phyloP scores from a whole-genome alignment of 2,329 filamentous ascomycete species.

The Ambrosiella cleistominuta region DNA sequence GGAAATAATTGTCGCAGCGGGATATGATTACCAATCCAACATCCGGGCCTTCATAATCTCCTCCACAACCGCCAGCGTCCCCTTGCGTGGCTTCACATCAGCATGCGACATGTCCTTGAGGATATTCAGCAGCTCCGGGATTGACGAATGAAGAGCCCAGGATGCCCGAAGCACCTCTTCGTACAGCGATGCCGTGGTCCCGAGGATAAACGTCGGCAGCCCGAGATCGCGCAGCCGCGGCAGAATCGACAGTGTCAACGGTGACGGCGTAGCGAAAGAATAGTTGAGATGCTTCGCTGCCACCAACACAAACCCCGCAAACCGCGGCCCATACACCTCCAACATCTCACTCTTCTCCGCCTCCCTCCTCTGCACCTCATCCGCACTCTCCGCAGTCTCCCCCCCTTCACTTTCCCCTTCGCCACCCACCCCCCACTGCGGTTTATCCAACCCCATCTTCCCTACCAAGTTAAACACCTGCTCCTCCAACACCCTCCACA shows the following conservation, averaged over 20 bases:
- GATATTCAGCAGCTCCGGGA: slow-evolving; percentile 33
- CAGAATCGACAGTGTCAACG: slow-evolving; percentile 41
- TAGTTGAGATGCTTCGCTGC: slow-evolving; percentile 39
- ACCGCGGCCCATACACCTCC: slow-evolving; percentile 43
- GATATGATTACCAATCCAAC: too few relatives aligned
- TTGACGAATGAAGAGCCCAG: slow-evolving; percentile 44
- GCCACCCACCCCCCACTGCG: neutral
- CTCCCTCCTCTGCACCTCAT: too few relatives aligned
- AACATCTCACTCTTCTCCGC: too few relatives aligned
- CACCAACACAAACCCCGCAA: slow-evolving; percentile 40
- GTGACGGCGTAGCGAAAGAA: slow-evolving; percentile 39
- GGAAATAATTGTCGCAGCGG: too few relatives aligned
- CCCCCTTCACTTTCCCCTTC: neutral
- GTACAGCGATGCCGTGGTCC: slow-evolving; percentile 52
- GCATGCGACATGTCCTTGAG: slow-evolving; percentile 49
- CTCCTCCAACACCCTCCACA: slow-evolving; percentile 49
- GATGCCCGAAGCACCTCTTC: slow-evolving; percentile 44
- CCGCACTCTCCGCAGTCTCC: too few relatives aligned
- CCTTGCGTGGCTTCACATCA: slow-evolving; percentile 26
- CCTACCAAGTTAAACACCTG: slow-evolving; percentile 47
- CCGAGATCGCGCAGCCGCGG: slow-evolving; percentile 52
- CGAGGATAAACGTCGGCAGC: slow-evolving; percentile 52
- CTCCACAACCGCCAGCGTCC: slow-evolving; percentile 3
- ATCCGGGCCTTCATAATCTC: slow-evolving; percentile 1
- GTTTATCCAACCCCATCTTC: slow-evolving; percentile 26